Percentiles rank a stretch among this genome's conserved stretches.
Conservation (phyloP, 371 early-diverging fungal genomes). For the Enterocytospora artemiae region DNA sequence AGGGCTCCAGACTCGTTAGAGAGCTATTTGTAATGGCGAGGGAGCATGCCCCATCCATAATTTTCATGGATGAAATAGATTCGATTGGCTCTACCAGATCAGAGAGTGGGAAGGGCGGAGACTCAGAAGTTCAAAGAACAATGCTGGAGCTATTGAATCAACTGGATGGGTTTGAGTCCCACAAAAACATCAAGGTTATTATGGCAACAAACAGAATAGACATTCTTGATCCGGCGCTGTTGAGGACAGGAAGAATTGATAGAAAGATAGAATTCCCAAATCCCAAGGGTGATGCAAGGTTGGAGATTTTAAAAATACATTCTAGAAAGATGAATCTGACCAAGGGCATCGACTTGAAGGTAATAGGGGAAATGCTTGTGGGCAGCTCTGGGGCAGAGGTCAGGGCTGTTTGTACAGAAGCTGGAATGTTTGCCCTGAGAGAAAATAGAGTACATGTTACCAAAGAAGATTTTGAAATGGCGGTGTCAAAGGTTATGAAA, state of each 20-base stretch:
- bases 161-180: slow-evolving; percentile 95
- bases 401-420: slow-evolving; percentile 97
- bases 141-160: slow-evolving; percentile 80
- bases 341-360: slow-evolving; percentile 83
- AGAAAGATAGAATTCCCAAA: slow-evolving; percentile 98
- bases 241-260: slow-evolving; percentile 95
- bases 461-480: slow-evolving; percentile 99
- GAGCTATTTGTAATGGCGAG: slow-evolving; percentile 98
- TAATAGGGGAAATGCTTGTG: slow-evolving; percentile 82
- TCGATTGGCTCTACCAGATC: slow-evolving; percentile 70
- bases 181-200: slow-evolving; percentile 94
- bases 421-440: slow-evolving; percentile 98
- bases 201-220: slow-evolving; percentile 99
- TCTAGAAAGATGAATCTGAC: slow-evolving; percentile 96
- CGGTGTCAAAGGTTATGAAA: slow-evolving; percentile 82
- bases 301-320: slow-evolving; percentile 95
- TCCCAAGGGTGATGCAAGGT: slow-evolving; percentile 84
- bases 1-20: slow-evolving; percentile 94
- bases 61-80: slow-evolving; percentile 99
- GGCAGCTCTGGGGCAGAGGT: slow-evolving; percentile 95
- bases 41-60: slow-evolving; percentile 90
- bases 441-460: slow-evolving; percentile 96
- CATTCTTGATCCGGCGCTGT: slow-evolving; percentile 85
- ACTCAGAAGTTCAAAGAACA: slow-evolving; percentile 86
- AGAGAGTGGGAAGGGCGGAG: slow-evolving; percentile 65